Evolutionary conservation across 2,329 filamentous ascomycete genomes (phyloP), one percentile per base, ranked within the genome.

Genomic region (Colletotrichum limetticola): DNA sequence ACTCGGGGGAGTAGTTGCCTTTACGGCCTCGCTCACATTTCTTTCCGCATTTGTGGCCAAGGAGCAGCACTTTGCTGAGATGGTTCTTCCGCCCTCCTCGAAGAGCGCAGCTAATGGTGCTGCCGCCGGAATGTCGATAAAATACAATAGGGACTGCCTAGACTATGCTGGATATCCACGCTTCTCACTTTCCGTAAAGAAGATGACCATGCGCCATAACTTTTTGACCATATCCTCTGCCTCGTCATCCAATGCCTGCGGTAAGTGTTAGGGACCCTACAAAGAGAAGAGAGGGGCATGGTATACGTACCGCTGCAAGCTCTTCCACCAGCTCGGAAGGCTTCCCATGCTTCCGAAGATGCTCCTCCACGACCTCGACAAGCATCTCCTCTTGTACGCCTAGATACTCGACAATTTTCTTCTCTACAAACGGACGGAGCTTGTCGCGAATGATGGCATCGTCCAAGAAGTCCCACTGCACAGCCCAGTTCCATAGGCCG

Each of bases 141-240:
- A 61, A 61, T 73, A 73, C 61, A 73, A 61, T 35, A 12, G 67
- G 76, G 28, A 46, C 22, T 73, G 66, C 66, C 66, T 71, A 70
- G 55, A 57, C 60, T 86, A 94, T 62, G 91, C 90, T 24, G 93
- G 93, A 74, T 98, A 86, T 2, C 95, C 95, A 75, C 95, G 88
- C 86, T 97, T 97, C 88, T 98, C 96, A 79, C 93, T 94, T 83
- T 98, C 96, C 6, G 94, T 97, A 79, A 96, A 98, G 90, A 98
- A 98, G 79, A 98, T 97, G 71, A 98, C 92, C 95, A 98, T 97
- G 63, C 96, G 91, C 97, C 97, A 99, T 46, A 99, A 89, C 85
- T 98, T 98, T 90, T 95, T 97, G 62, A 98, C 95, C 76, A 99
- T 85, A 30, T 94, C 92, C 82, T 98, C 95, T 12, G 95, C 95